Evolutionary conservation across 768 basidiomycete species (phyloP).

Genomic region (Lactarius sp.): DNA sequence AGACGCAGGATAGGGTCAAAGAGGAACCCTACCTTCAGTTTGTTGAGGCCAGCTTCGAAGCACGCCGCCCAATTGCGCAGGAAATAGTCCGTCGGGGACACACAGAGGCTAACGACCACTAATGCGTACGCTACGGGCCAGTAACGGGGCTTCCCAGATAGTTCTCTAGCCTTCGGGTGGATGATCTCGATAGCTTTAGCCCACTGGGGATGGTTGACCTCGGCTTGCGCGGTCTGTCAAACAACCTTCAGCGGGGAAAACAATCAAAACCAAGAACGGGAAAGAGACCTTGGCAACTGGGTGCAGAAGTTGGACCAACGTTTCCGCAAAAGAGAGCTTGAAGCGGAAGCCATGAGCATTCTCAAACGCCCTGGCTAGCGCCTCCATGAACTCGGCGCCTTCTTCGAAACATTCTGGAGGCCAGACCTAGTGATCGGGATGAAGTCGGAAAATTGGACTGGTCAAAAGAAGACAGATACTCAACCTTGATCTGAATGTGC

Average conservation of each 20-base stretch:
- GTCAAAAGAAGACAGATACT: not conserved
- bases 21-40: slow-evolving; percentile 64
- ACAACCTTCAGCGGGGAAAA: not conserved
- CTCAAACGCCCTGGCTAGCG: slow-evolving; percentile 75
- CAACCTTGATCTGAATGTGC: slow-evolving; percentile 77
- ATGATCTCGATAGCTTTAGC: slow-evolving; percentile 85
- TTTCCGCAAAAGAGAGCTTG: slow-evolving; percentile 83
- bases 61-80: slow-evolving; percentile 73
- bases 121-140: slow-evolving; percentile 86
- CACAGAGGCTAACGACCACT: slow-evolving; percentile 76
- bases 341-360: slow-evolving; percentile 79
- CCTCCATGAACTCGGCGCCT: slow-evolving; percentile 85
- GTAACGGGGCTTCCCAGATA: slow-evolving; percentile 86
- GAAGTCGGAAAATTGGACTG: slow-evolving; percentile 1
- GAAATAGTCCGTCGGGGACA: slow-evolving; percentile 82
- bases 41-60: slow-evolving; percentile 67
- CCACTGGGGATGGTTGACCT: slow-evolving; percentile 95
- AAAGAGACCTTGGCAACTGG: slow-evolving; percentile 75
- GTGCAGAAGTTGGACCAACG: slow-evolving; percentile 69
- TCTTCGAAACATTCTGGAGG: slow-evolving; percentile 91
- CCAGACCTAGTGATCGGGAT: slow-evolving; percentile 61
- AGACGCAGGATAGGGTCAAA: not conserved
- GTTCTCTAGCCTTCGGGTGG: slow-evolving; percentile 74
- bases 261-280: not conserved
- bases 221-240: slow-evolving; percentile 81